A percentile compares a stretch with the other conserved stretches of the same genome.
phyloP scores from a whole-genome alignment of 2,329 filamentous ascomycete species.

The Capronia coronata region DNA sequence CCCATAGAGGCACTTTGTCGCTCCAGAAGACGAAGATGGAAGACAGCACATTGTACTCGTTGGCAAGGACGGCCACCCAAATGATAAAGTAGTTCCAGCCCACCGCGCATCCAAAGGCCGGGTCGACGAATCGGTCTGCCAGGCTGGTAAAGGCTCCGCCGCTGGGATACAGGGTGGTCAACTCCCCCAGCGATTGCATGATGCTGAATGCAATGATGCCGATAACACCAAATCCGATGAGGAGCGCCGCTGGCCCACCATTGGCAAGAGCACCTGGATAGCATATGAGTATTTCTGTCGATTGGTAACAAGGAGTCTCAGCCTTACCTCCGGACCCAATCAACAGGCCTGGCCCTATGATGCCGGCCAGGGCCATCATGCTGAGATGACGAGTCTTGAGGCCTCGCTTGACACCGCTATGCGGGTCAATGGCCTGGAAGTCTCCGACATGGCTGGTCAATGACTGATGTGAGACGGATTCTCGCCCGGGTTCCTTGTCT shows the following conservation, averaged over 20 bases:
- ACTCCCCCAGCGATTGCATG: constrained; percentile 61
- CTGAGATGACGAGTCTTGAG: constrained; percentile 52
- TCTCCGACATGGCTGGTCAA: constrained; percentile 4
- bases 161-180: constrained; percentile 71
- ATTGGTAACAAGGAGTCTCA: background rate
- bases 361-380: constrained; percentile 54
- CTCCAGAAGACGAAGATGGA: constrained; percentile 41
- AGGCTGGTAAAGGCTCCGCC: constrained; percentile 65
- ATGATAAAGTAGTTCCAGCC: constrained; percentile 39
- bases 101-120: constrained; percentile 40
- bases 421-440: constrained; percentile 15
- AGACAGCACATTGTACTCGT: constrained; percentile 23
- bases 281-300: background rate
- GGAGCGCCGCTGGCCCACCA: constrained; percentile 36
- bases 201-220: constrained; percentile 66
- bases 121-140: constrained; percentile 54
- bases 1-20: constrained; percentile 41
- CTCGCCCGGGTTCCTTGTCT: background rate
- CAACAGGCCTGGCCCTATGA: constrained; percentile 31
- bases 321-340: constrained; percentile 21
- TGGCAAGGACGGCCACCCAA: constrained; percentile 21
- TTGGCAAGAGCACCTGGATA: constrained; percentile 29
- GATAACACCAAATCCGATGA: constrained; percentile 47
- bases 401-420: constrained; percentile 20
- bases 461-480: background rate